These are phyloP conservation scores for Lentinula sp. DNA, from an alignment of 768 basidiomycete genomes.

Conservation along the genomic window DNA sequence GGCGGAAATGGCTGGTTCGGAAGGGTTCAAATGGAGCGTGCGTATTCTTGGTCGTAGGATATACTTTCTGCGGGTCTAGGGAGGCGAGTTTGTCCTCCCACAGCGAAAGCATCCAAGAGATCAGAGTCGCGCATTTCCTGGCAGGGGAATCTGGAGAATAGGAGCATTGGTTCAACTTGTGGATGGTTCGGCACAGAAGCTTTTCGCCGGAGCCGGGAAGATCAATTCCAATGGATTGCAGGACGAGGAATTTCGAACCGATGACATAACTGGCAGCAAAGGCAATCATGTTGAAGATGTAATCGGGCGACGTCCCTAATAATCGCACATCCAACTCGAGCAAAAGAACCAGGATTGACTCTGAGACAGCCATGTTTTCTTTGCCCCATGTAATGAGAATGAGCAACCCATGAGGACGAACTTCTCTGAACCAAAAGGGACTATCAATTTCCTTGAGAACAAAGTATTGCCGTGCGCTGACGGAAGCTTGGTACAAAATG, in stretches of 20 bases:
- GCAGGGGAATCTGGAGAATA: background rate
- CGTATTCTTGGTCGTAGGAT: background rate
- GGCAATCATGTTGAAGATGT: constrained; percentile 31
- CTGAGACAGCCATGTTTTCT: constrained; percentile 28
- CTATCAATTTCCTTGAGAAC: background rate
- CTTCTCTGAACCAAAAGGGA: constrained; percentile 6
- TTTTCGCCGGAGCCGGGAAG: constrained; percentile 4
- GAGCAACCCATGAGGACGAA: constrained; percentile 27
- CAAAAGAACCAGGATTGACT: constrained; percentile 25
- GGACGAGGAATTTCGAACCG: constrained; percentile 1
- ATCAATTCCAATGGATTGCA: background rate
- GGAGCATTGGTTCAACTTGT: background rate
- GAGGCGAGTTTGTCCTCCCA: background rate
- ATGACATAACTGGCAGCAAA: constrained; percentile 27
- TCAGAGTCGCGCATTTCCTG: background rate
- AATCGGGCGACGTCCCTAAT: constrained; percentile 32
- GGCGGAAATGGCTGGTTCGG: background rate
- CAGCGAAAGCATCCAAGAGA: background rate
- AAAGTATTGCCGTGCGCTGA: background rate
- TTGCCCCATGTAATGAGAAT: constrained; percentile 31
- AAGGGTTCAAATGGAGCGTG: too few species aligned
- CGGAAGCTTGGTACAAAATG: constrained; percentile 1
- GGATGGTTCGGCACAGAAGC: background rate
- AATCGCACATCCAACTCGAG: constrained; percentile 24
- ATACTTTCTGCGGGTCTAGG: background rate